These are phyloP conservation scores for Fragilaria radians DNA, from an alignment of 108 stramenopile species.

Conservation along the genomic window DNA sequence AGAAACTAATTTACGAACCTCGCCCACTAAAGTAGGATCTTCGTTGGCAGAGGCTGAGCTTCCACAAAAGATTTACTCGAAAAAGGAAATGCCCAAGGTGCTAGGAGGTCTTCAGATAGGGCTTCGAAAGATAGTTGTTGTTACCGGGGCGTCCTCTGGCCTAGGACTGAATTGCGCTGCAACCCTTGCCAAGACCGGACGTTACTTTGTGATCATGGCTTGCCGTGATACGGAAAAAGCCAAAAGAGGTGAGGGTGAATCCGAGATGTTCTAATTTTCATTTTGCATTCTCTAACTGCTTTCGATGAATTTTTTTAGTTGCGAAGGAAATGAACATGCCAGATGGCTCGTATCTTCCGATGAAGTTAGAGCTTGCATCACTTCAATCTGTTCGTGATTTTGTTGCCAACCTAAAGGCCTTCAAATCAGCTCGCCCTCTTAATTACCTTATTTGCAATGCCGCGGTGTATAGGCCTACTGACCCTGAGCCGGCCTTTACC, in stretches of 20 bases:
- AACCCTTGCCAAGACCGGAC: constrained; percentile 74
- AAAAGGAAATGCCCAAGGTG: constrained; percentile 73
- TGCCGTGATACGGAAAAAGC: constrained; percentile 86
- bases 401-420: constrained; percentile 91
- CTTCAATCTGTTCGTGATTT: constrained; percentile 88
- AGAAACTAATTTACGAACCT: background rate
- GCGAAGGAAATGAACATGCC: constrained; percentile 72
- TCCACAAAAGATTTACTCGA: constrained; percentile 62
- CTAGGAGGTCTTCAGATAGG: constrained; percentile 85
- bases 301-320: constrained; percentile 24
- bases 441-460: constrained; percentile 94
- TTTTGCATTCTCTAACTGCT: background rate
- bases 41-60: constrained; percentile 33
- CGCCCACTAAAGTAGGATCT: background rate
- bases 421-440: constrained; percentile 79
- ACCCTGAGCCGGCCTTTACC: constrained; percentile 84
- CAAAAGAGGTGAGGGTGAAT: constrained; percentile 51
- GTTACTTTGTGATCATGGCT: constrained; percentile 92
- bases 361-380: constrained; percentile 89
- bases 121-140: constrained; percentile 67
- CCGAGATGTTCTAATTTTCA: background rate
- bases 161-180: constrained; percentile 78
- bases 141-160: constrained; percentile 90
- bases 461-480: constrained; percentile 91
- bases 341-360: constrained; percentile 68